Percentiles rank a stretch among this genome's conserved stretches.
Conservation (phyloP, 768 basidiomycete species). For the Phylloporus sp. region DNA sequence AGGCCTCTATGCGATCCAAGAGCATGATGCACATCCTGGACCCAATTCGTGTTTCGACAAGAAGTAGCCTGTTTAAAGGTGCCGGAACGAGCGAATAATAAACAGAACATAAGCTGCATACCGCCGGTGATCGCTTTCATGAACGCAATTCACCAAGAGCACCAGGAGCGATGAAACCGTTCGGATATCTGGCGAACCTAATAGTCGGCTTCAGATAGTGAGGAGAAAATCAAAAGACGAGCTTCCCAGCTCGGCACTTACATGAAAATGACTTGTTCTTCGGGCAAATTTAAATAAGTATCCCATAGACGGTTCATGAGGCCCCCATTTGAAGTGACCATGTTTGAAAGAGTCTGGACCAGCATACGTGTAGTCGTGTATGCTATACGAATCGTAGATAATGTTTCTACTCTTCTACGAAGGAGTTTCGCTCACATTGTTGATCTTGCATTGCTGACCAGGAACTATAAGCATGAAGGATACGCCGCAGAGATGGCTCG, state of each 20-base stretch:
- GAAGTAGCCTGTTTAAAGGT: conserved; percentile 36
- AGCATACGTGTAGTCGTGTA: conserved; percentile 59
- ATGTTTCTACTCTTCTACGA: neutral
- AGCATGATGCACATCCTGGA: conserved; percentile 61
- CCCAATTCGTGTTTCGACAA: conserved; percentile 52
- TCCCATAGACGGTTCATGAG: conserved; percentile 59
- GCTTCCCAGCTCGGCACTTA: conserved; percentile 34
- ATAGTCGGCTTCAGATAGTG: conserved; percentile 41
- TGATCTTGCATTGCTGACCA: conserved; percentile 64
- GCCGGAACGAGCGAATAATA: conserved; percentile 7
- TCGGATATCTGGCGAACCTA: conserved; percentile 60
- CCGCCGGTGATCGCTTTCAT: conserved; percentile 52
- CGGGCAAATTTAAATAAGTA: conserved; percentile 59
- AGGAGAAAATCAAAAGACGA: conserved; percentile 4
- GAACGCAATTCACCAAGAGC: conserved; percentile 67
- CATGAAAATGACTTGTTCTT: conserved; percentile 73
- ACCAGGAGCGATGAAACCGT: conserved; percentile 60
- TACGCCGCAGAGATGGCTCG: conserved; percentile 62
- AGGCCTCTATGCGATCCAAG: conserved; percentile 64
- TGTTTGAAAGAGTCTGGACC: conserved; percentile 77
- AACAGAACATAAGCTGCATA: conserved; percentile 32
- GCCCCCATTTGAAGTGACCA: conserved; percentile 67
- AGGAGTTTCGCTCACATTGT: conserved; percentile 40
- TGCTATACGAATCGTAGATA: conserved; percentile 37
- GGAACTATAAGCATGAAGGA: conserved; percentile 72